Conservation (phyloP, 768 basidiomycete species). For the Naganishia vishniacii region DNA sequence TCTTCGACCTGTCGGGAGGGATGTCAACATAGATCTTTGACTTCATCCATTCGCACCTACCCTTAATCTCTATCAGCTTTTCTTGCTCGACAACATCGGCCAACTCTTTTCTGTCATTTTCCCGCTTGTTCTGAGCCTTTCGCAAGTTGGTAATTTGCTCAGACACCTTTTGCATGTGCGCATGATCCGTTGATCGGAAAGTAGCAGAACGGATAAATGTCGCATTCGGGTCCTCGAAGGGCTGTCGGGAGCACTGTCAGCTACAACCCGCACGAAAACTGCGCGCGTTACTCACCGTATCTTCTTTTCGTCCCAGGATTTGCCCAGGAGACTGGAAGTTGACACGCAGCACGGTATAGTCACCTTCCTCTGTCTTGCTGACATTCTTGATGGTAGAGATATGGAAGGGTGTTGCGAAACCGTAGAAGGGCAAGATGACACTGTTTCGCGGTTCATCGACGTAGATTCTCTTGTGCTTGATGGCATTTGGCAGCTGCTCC, state of each 20-base stretch:
- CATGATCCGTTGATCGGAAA: conserved; percentile 81
- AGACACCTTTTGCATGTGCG: conserved; percentile 79
- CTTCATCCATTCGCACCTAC: no score
- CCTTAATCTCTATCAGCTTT: conserved; percentile 77
- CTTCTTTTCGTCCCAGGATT: conserved; percentile 95
- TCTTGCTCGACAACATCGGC: conserved; percentile 97
- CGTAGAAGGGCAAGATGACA: conserved; percentile 85
- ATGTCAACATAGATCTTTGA: no score
- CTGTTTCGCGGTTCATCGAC: conserved; percentile 87
- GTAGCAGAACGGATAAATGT: conserved; percentile 94
- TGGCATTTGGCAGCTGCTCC: conserved; percentile 76
- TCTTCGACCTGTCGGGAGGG: conserved; percentile 52
- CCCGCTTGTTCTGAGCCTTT: conserved; percentile 93
- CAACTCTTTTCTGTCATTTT: conserved; percentile 96
- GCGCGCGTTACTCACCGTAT: conserved; percentile 60
- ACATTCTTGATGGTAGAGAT: conserved; percentile 98
- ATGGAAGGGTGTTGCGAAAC: conserved; percentile 94
- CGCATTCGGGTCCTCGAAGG: conserved; percentile 84
- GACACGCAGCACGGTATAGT: conserved; percentile 87
- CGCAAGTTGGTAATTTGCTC: conserved; percentile 92
- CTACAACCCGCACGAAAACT: neutral
- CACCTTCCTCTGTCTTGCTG: conserved; percentile 93
- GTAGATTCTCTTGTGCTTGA: conserved; percentile 70
- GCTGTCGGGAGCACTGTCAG: conserved; percentile 21
- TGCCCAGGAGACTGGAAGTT: conserved; percentile 99